These are phyloP conservation scores for Marchantia paleacea DNA, from an alignment of 225 moss, liverwort and hornwort species.

Conservation along the genomic window DNA sequence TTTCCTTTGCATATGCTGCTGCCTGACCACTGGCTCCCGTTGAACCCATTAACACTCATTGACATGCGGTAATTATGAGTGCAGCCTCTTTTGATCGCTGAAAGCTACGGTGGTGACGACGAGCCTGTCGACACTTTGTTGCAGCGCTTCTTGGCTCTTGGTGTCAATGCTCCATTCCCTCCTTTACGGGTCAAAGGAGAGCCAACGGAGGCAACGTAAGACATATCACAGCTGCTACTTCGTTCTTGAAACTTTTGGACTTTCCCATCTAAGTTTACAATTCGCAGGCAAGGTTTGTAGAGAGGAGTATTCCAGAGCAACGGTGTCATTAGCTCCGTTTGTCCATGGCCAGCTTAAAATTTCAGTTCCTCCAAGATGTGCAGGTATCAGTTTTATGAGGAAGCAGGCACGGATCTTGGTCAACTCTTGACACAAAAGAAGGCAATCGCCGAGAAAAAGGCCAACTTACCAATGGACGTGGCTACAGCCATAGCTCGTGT, in stretches of 20 bases:
- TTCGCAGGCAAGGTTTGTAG: too few relatives aligned
- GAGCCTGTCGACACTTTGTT: conserved; percentile 90
- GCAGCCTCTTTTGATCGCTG: conserved; percentile 80
- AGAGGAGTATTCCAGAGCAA: too few relatives aligned
- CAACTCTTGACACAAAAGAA: conserved; percentile 85
- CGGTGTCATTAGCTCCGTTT: too few relatives aligned
- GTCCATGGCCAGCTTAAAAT: too few relatives aligned
- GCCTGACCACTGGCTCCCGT: neutral
- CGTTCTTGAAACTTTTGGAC: too few relatives aligned
- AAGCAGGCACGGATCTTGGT: conserved; percentile 90
- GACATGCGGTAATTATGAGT: neutral
- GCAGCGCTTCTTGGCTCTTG: conserved; percentile 64
- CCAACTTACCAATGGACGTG: conserved; percentile 76
- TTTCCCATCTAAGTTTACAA: too few relatives aligned
- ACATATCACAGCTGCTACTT: too few relatives aligned
- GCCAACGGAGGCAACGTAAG: conserved; percentile 83
- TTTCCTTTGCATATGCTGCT: neutral
- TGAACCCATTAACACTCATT: neutral
- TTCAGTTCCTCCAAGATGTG: conserved; percentile 1
- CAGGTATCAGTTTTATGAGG: conserved; percentile 89
- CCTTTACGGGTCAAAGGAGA: conserved; percentile 81
- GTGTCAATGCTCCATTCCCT: conserved; percentile 53
- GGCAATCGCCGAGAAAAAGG: conserved; percentile 65
- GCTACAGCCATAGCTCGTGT: conserved; percentile 89
- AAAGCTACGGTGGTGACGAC: conserved; percentile 95